Evolutionary conservation across 768 basidiomycete genomes (phyloP).

Genomic region (Rhizopogon roseolus): DNA sequence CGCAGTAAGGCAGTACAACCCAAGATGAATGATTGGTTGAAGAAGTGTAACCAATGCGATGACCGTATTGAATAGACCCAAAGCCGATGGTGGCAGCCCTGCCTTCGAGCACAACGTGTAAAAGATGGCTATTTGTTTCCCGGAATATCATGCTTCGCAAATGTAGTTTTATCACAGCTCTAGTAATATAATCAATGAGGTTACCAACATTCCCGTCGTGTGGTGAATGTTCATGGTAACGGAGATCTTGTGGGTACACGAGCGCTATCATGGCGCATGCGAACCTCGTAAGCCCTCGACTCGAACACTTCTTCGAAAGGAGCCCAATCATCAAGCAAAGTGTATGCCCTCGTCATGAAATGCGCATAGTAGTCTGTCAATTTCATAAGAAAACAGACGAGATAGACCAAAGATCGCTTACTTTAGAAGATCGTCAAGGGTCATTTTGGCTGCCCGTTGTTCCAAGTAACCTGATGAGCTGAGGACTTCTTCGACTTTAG

Average conservation of each 20-base stretch:
- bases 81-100: no score
- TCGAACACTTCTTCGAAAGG: no score
- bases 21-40: no score
- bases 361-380: conserved; percentile 57
- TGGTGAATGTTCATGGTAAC: neutral
- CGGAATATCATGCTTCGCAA: no score
- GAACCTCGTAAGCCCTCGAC: neutral
- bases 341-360: conserved; percentile 75
- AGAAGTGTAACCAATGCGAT: no score
- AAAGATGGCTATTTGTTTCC: no score
- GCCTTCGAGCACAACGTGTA: no score
- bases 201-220: neutral
- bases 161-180: neutral
- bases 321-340: conserved; percentile 43
- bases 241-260: neutral
- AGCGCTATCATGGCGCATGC: neutral
- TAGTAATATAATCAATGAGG: neutral
- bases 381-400: conserved; percentile 1
- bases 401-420: conserved; percentile 30
- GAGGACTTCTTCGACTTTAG: conserved; percentile 69
- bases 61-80: no score
- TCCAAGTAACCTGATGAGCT: conserved; percentile 69
- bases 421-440: conserved; percentile 88
- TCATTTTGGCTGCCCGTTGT: conserved; percentile 88
- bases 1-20: no score